A percentile compares a stretch with the other conserved stretches of the same genome.
These are phyloP conservation scores for Angomonas deanei DNA, from an alignment of 208 protist species.

Conservation along the genomic window DNA sequence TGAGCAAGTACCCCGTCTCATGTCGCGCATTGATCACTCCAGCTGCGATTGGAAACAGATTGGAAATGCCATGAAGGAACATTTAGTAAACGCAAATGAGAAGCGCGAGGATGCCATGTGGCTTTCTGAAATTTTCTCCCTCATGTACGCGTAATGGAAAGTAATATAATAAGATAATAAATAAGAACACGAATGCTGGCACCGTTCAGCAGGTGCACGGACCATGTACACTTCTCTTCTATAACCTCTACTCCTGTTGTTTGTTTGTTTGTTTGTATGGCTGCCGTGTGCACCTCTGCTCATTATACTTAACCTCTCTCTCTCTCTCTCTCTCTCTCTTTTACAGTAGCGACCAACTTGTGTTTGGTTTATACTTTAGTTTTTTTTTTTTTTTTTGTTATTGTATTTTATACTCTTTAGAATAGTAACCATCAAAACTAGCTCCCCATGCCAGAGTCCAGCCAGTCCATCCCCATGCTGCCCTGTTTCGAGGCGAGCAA, in stretches of 20 bases:
- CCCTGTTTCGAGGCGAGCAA: constrained; percentile 75
- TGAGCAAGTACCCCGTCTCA: constrained; percentile 83
- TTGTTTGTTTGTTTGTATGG: too few relatives aligned
- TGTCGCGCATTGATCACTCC: constrained; percentile 43
- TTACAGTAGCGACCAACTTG: background rate
- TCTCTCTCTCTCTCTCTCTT: constrained; percentile 10
- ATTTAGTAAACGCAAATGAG: constrained; percentile 43
- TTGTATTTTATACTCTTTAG: constrained; percentile 4
- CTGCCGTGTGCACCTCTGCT: too few relatives aligned
- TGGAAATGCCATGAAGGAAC: constrained; percentile 18
- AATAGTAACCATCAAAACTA: background rate
- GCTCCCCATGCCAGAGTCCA: constrained; percentile 5
- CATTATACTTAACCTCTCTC: too few relatives aligned
- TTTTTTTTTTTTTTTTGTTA: constrained; percentile 16
- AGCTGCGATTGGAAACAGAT: constrained; percentile 25
- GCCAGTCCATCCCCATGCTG: constrained; percentile 39
- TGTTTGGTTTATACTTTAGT: background rate
- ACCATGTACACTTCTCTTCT: too few relatives aligned
- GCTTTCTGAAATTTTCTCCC: constrained; percentile 68
- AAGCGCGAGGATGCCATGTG: constrained; percentile 60
- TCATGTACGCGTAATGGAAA: constrained; percentile 51
- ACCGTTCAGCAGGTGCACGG: too few relatives aligned
- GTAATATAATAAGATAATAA: constrained; percentile 15
- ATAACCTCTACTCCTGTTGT: too few relatives aligned
- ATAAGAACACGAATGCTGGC: too few relatives aligned